phyloP scores from a whole-genome alignment of 1,284 basidiomycete species.

The Heimioporus retisporus region DNA sequence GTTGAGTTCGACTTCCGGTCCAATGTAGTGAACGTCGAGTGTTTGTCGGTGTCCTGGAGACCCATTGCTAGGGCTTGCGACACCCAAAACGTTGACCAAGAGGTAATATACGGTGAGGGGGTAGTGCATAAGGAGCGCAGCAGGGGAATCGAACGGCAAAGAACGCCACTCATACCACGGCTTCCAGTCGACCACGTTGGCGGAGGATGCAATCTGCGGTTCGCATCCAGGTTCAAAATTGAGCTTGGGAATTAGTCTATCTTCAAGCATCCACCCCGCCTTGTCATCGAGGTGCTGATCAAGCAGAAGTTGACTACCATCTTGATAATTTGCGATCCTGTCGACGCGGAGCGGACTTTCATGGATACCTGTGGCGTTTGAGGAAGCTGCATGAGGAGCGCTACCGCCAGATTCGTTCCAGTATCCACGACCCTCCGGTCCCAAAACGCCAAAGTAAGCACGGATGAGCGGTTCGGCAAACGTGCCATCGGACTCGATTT shows the following conservation, averaged over 20 bases:
- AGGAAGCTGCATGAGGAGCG: conserved; percentile 40
- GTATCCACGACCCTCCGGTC: conserved; percentile 48
- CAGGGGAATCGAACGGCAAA: conserved; percentile 51
- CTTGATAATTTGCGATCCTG: conserved; percentile 32
- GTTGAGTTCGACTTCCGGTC: conserved; percentile 54
- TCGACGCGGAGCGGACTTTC: conserved; percentile 14
- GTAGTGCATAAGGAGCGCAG: conserved; percentile 52
- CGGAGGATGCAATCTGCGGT: conserved; percentile 32
- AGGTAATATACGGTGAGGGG: conserved; percentile 52
- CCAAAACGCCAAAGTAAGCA: conserved; percentile 51
- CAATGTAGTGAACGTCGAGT: conserved; percentile 49
- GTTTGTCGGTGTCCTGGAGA: conserved; percentile 32
- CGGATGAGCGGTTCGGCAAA: conserved; percentile 44
- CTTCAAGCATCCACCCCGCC: conserved; percentile 45
- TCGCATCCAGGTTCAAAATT: conserved; percentile 39
- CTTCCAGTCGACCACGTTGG: conserved; percentile 47
- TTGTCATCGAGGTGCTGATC: conserved; percentile 43
- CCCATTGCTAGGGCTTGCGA: conserved; percentile 41
- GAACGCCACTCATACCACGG: conserved; percentile 54
- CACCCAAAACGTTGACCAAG: conserved; percentile 44
- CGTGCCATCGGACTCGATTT: conserved; percentile 52
- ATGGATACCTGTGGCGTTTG: conserved; percentile 18
- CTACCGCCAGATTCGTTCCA: conserved; percentile 50
- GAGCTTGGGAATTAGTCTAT: conserved; percentile 42
- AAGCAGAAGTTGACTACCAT: conserved; percentile 46